Evolutionary conservation across 2,329 filamentous ascomycete species (phyloP).

Genomic region (Paracorniculantispora psalliotae): DNA sequence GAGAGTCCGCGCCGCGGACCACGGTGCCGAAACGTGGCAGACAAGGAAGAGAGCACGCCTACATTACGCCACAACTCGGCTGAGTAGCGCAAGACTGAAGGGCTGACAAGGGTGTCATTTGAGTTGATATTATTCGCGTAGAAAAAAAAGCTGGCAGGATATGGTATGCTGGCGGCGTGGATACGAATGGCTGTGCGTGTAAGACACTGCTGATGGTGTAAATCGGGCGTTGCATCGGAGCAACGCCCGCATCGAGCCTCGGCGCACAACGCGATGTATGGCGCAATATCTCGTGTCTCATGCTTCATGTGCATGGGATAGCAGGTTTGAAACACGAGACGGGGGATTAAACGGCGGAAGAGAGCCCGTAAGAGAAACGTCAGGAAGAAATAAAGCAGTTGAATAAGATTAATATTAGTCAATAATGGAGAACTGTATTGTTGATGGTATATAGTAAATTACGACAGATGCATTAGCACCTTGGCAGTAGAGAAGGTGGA

Average conservation of each 20-base stretch:
- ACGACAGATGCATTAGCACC: conserved; percentile 4
- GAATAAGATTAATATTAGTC: background rate
- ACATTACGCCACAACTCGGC: no score
- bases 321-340: background rate
- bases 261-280: background rate
- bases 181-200: no score
- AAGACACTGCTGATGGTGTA: background rate
- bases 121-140: no score
- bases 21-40: no score
- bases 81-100: no score
- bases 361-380: background rate
- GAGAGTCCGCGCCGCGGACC: no score
- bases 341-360: background rate
- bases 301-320: background rate
- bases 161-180: no score
- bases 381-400: background rate
- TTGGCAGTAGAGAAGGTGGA: background rate
- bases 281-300: background rate
- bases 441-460: background rate
- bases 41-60: no score
- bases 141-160: no score
- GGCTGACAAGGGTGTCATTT: no score
- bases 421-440: background rate
- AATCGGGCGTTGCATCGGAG: background rate
- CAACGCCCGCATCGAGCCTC: background rate